These are phyloP conservation scores for Xylaria flabelliformis DNA, from an alignment of 495 filamentous ascomycete species.

Conservation along the genomic window DNA sequence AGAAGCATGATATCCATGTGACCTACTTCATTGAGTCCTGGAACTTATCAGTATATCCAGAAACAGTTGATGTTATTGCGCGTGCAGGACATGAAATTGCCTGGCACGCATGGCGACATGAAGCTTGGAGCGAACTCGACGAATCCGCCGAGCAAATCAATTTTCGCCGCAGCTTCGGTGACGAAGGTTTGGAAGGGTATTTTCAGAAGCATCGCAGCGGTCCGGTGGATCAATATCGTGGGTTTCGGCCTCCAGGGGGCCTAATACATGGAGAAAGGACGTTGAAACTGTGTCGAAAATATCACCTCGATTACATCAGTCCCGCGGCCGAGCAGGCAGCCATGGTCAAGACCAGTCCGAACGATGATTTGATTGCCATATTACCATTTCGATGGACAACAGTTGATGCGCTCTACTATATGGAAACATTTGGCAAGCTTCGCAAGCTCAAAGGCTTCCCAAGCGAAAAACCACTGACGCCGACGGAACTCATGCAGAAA, in stretches of 20 bases:
- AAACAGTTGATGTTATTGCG: conserved; percentile 27
- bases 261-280: conserved; percentile 34
- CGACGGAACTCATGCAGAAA: conserved; percentile 30
- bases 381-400: conserved; percentile 44
- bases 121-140: conserved; percentile 35
- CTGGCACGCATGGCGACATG: conserved; percentile 48
- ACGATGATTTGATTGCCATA: conserved; percentile 37
- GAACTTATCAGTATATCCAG: conserved; percentile 42
- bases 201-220: conserved; percentile 16
- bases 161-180: background rate
- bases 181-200: background rate
- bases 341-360: background rate
- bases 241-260: conserved; percentile 45
- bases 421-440: conserved; percentile 41
- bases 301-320: conserved; percentile 35
- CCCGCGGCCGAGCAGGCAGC: conserved; percentile 5
- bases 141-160: conserved; percentile 11
- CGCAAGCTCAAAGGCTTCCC: conserved; percentile 30
- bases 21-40: conserved; percentile 48
- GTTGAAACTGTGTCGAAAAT: conserved; percentile 32
- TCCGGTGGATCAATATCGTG: conserved; percentile 30
- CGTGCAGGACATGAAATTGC: conserved; percentile 40
- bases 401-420: conserved; percentile 48
- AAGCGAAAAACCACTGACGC: conserved; percentile 25
- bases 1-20: conserved; percentile 33